A percentile compares a stretch with the other conserved stretches of the same genome.
These are phyloP conservation scores for Mortierella alpina DNA, from an alignment of 192 early-diverging fungal genomes.

Conservation along the genomic window DNA sequence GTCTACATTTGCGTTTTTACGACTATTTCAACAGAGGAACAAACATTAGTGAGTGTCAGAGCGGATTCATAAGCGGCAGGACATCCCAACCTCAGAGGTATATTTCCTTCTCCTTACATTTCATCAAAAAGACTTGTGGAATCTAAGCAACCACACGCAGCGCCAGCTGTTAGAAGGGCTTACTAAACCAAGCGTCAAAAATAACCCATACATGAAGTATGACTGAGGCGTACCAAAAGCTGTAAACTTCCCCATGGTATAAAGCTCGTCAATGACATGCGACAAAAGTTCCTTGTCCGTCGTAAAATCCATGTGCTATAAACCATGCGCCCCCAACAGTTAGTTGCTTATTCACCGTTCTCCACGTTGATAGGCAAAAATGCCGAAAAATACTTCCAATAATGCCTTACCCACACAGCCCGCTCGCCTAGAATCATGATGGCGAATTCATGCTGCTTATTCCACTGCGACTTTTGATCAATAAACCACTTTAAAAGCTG, in stretches of 20 bases:
- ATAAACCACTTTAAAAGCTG: slow-evolving; percentile 48
- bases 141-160: slow-evolving; percentile 7
- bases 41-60: background rate
- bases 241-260: slow-evolving; percentile 44
- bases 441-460: slow-evolving; percentile 42
- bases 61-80: background rate
- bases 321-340: background rate
- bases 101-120: slow-evolving; percentile 16
- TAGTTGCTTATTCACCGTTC: background rate
- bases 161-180: too few relatives aligned
- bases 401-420: slow-evolving; percentile 48
- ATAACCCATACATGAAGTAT: too few relatives aligned
- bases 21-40: background rate
- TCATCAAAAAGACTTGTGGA: slow-evolving; percentile 24
- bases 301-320: slow-evolving; percentile 53
- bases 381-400: background rate
- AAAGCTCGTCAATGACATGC: slow-evolving; percentile 44
- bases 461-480: slow-evolving; percentile 41
- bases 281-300: slow-evolving; percentile 27
- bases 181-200: too few relatives aligned
- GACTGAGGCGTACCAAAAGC: slow-evolving; percentile 26
- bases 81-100: too few relatives aligned
- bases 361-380: background rate
- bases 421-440: slow-evolving; percentile 46
- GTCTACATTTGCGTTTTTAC: slow-evolving; percentile 19